phyloP scores from a whole-genome alignment of 1,139 yeast species.

The Kluyveromyces sp. region DNA sequence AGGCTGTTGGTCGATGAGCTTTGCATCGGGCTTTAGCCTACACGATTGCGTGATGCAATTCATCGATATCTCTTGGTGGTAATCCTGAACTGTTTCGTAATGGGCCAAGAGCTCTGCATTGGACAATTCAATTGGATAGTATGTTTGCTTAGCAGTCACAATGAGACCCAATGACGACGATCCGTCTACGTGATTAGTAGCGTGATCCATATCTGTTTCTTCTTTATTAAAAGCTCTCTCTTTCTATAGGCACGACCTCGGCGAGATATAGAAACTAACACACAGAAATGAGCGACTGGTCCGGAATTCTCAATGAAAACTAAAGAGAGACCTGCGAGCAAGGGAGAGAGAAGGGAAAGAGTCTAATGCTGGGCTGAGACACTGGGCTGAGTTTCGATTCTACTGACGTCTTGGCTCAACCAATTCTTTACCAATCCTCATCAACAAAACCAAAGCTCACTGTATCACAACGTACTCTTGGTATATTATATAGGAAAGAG shows the following conservation, averaged over 20 bases:
- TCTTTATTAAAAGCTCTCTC: neutral
- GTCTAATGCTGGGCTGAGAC: no score
- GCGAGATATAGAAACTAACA: no score
- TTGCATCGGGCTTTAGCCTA: constrained; percentile 42
- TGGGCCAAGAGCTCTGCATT: constrained; percentile 44
- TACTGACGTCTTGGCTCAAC: no score
- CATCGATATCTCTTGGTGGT: constrained; percentile 43
- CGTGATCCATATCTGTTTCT: neutral
- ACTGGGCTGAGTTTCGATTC: no score
- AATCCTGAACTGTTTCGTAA: constrained; percentile 41
- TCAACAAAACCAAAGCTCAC: no score
- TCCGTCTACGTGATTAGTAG: neutral
- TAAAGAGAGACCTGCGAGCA: no score
- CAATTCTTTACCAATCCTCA: no score
- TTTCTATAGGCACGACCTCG: neutral
- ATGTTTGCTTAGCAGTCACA: constrained; percentile 33
- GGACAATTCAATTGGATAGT: constrained; percentile 45
- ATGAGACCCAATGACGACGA: constrained; percentile 24
- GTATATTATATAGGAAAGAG: constrained; percentile 5
- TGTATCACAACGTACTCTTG: neutral
- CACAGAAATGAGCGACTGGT: no score
- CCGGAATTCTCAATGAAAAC: no score
- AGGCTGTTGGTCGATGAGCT: constrained; percentile 56
- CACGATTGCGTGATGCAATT: constrained; percentile 35
- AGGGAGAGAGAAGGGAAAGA: no score